Conservation (phyloP, 371 early-diverging fungal genomes). For the Mucor saturninus region DNA sequence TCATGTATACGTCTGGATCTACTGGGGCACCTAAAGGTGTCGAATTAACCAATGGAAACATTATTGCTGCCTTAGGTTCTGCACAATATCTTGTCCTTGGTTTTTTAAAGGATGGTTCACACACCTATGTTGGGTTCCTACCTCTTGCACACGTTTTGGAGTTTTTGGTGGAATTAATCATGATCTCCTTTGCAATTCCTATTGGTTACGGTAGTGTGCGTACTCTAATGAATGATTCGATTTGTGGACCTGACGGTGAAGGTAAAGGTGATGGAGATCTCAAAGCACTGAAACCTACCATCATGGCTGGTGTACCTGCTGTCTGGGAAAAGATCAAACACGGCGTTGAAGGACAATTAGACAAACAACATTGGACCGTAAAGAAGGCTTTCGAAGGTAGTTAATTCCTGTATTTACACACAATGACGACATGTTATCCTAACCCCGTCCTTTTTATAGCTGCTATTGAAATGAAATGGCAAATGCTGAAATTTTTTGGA, state of each 20-base stretch:
- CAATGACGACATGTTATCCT: background rate
- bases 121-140: conserved; percentile 81
- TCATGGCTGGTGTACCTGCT: conserved; percentile 90
- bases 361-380: conserved; percentile 60
- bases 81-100: conserved; percentile 52
- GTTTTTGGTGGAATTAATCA: conserved; percentile 68
- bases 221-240: conserved; percentile 84
- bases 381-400: conserved; percentile 58
- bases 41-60: conserved; percentile 67
- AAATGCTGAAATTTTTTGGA: conserved; percentile 60
- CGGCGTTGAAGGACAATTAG: conserved; percentile 73
- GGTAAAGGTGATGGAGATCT: conserved; percentile 93
- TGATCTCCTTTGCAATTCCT: conserved; percentile 52
- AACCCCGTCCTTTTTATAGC: conserved; percentile 38
- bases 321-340: conserved; percentile 90
- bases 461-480: conserved; percentile 76
- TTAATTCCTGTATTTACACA: background rate
- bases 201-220: conserved; percentile 85
- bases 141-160: conserved; percentile 93
- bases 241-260: conserved; percentile 56
- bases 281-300: conserved; percentile 83
- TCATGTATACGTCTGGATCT: conserved; percentile 88
- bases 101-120: conserved; percentile 43
- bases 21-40: conserved; percentile 84
- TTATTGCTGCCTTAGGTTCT: conserved; percentile 70